Conservation (phyloP, 192 early-diverging fungal species). For the Backusella morwellensis region DNA sequence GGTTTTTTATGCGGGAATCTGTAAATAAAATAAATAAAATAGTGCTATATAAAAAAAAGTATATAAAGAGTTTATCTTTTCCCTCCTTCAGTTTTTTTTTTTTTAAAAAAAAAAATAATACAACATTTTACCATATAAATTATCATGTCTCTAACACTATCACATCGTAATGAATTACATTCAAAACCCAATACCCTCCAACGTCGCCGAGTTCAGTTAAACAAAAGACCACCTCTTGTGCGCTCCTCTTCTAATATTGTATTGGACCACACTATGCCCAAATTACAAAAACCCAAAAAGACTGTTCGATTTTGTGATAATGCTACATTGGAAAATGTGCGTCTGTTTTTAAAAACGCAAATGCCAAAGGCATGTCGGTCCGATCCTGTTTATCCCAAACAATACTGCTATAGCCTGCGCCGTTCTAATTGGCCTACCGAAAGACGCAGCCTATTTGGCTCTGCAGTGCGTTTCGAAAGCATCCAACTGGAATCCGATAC, state of each 20-base stretch:
- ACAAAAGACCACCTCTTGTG: constrained; percentile 6
- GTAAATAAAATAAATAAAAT: constrained; percentile 9
- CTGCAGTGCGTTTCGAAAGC: neutral
- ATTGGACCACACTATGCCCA: neutral
- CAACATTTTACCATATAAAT: neutral
- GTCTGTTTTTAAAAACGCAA: constrained; percentile 15
- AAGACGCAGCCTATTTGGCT: neutral
- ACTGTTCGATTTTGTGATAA: constrained; percentile 18
- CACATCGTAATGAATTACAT: neutral
- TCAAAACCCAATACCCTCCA: constrained; percentile 6
- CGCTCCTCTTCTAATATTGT: neutral
- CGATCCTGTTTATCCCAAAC: neutral
- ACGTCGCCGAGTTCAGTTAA: neutral
- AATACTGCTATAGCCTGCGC: neutral
- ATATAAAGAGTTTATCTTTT: neutral
- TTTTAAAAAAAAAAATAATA: neutral
- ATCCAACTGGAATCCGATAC: neutral
- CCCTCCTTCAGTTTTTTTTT: neutral
- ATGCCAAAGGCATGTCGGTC: constrained; percentile 11
- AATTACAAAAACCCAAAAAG: constrained; percentile 1
- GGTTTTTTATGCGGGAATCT: constrained; percentile 1
- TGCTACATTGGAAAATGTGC: constrained; percentile 12
- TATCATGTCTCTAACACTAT: neutral
- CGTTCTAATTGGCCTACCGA: constrained; percentile 7
- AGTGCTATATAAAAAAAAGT: neutral